A percentile compares a stretch with the other conserved stretches of the same genome.
Conservation (phyloP, 106 monocot species). For the Xerophyta viscosa region DNA sequence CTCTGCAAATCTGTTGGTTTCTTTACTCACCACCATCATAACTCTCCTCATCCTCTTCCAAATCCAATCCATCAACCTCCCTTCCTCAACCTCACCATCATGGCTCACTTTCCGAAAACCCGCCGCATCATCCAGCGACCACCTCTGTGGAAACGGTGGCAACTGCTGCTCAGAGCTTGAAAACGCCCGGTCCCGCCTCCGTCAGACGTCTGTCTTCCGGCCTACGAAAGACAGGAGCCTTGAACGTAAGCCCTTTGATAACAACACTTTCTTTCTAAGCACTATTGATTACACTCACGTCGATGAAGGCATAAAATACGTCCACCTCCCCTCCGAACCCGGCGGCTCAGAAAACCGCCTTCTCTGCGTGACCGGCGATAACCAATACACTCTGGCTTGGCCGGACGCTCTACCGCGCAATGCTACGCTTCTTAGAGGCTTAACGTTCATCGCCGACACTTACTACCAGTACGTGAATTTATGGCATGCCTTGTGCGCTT, state of each 20-base stretch:
- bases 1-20: background rate
- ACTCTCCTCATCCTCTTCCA: conserved; percentile 23
- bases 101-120: too few species aligned
- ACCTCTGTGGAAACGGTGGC: too few species aligned
- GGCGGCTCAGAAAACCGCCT: background rate
- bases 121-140: background rate
- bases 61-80: conserved; percentile 8
- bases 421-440: conserved; percentile 5
- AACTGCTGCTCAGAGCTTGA: background rate
- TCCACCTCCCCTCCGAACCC: conserved; percentile 16
- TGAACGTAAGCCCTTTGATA: conserved; percentile 6
- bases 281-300: conserved; percentile 20
- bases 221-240: conserved; percentile 29
- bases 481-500: conserved; percentile 32
- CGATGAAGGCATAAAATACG: conserved; percentile 9
- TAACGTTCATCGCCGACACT: conserved; percentile 34
- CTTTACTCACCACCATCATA: conserved; percentile 10
- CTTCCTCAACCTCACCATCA: conserved; percentile 7
- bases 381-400: conserved; percentile 13
- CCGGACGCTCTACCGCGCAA: conserved; percentile 9
- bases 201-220: background rate
- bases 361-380: conserved; percentile 10
- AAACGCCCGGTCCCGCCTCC: background rate
- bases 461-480: conserved; percentile 41
- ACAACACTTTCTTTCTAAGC: conserved; percentile 33